A percentile compares a stretch with the other conserved stretches of the same genome.
These are phyloP conservation scores for Boletus rubescentipes DNA, from an alignment of 768 basidiomycete genomes.

Conservation along the genomic window DNA sequence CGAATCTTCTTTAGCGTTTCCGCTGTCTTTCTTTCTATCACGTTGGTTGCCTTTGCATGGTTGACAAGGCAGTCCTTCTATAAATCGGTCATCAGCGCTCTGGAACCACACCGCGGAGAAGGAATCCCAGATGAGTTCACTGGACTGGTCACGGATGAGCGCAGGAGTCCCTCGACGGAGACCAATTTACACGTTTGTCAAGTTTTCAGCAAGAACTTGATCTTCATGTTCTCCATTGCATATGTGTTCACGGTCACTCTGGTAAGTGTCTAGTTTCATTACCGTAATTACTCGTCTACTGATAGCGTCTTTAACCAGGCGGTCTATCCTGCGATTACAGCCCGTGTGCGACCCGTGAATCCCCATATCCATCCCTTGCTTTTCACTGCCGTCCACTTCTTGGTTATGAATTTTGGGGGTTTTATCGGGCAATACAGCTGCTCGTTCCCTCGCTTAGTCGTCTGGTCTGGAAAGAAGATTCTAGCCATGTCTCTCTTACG, in stretches of 20 bases:
- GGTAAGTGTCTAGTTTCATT: background rate
- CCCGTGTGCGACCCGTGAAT: background rate
- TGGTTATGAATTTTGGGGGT: constrained; percentile 71
- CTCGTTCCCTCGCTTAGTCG: constrained; percentile 82
- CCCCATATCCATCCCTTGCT: background rate
- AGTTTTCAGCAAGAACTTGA: background rate
- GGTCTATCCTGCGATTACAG: background rate
- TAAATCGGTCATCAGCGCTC: background rate
- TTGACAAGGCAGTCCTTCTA: background rate
- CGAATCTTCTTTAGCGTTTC: constrained; percentile 1
- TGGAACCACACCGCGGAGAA: background rate
- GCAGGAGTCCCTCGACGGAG: background rate
- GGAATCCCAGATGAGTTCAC: background rate
- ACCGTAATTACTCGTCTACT: background rate
- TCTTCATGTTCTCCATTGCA: background rate
- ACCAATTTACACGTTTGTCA: background rate
- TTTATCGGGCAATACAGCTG: constrained; percentile 61
- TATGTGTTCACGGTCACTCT: background rate
- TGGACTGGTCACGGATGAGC: background rate
- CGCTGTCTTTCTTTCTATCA: background rate
- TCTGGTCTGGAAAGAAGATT: background rate
- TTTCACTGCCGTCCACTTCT: constrained; percentile 57
- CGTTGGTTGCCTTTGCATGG: background rate
- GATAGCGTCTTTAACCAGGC: background rate
- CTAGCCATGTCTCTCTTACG: constrained; percentile 1